Evolutionary conservation across 768 basidiomycete genomes (phyloP).

Genomic region (Lyophyllum shimeji): DNA sequence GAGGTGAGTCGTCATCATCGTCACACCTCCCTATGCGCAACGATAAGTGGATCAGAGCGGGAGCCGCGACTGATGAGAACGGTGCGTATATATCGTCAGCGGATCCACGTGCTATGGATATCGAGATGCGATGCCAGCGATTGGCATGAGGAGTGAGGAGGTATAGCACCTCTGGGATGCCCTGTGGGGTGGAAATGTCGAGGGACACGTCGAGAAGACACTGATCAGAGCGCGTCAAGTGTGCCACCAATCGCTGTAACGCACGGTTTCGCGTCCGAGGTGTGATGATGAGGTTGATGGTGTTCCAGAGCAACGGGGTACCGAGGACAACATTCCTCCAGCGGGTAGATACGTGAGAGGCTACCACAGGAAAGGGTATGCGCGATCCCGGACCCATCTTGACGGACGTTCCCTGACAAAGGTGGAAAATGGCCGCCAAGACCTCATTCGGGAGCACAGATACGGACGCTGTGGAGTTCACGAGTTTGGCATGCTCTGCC

Average conservation of each 20-base stretch:
- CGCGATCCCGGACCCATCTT: not conserved
- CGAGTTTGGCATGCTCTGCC: constrained; percentile 31
- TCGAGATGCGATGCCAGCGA: constrained; percentile 39
- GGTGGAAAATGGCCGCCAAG: constrained; percentile 36
- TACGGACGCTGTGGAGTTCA: constrained; percentile 33
- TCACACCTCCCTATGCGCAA: constrained; percentile 31
- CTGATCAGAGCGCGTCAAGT: constrained; percentile 36
- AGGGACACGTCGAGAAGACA: constrained; percentile 38
- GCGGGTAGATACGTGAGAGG: constrained; percentile 43
- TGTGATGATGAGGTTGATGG: constrained; percentile 31
- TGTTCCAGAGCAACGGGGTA: constrained; percentile 46
- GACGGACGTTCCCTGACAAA: constrained; percentile 24
- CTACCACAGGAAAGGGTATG: constrained; percentile 34
- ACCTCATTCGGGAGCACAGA: constrained; percentile 41
- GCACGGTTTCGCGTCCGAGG: constrained; percentile 16
- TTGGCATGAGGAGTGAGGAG: constrained; percentile 32
- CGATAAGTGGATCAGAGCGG: constrained; percentile 38
- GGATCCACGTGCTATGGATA: constrained; percentile 23
- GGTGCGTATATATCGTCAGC: constrained; percentile 26
- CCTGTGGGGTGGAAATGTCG: constrained; percentile 23
- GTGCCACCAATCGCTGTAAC: constrained; percentile 29
- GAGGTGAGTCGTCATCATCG: constrained; percentile 23
- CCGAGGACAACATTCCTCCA: constrained; percentile 42
- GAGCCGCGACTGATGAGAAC: constrained; percentile 27
- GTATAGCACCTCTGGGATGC: constrained; percentile 26